Percentiles rank a stretch among this genome's conserved stretches.
phyloP scores from a whole-genome alignment of 768 basidiomycete species.

The Amylocystis lapponica region DNA sequence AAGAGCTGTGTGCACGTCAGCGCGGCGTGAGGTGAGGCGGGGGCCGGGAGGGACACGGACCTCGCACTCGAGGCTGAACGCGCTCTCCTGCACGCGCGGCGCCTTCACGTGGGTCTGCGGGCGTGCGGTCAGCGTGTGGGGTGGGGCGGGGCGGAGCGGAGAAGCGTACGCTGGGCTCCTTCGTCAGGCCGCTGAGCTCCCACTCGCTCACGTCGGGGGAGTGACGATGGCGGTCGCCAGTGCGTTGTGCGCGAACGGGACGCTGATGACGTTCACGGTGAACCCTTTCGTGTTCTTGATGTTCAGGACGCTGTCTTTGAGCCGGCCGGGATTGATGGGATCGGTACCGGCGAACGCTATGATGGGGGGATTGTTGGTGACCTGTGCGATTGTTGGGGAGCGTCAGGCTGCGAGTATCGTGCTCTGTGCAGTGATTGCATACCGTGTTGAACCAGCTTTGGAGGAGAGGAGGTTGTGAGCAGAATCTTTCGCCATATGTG shows the following conservation, averaged over 20 bases:
- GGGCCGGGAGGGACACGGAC: constrained; percentile 11
- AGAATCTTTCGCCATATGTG: not conserved
- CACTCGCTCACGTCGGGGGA: constrained; percentile 35
- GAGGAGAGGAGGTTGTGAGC: not conserved
- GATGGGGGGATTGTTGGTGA: constrained; percentile 36
- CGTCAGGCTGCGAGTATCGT: not conserved
- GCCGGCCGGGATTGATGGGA: constrained; percentile 8
- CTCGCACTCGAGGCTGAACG: constrained; percentile 44
- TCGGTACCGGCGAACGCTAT: constrained; percentile 37
- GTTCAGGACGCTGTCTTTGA: constrained; percentile 42
- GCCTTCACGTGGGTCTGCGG: constrained; percentile 33
- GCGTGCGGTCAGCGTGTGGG: not conserved
- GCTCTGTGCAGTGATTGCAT: not conserved
- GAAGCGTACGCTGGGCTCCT: constrained; percentile 28
- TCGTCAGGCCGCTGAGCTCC: constrained; percentile 37
- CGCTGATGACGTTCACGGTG: constrained; percentile 53
- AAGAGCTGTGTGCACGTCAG: constrained; percentile 23
- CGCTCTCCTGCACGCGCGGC: constrained; percentile 38
- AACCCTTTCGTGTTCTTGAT: constrained; percentile 44
- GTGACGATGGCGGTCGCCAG: constrained; percentile 33
- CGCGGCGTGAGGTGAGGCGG: too few species aligned
- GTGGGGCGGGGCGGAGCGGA: not conserved
- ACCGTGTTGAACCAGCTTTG: constrained; percentile 19
- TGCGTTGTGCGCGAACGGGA: constrained; percentile 37
- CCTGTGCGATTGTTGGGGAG: constrained; percentile 6